These are phyloP conservation scores for Simmondsia chinensis DNA, from an alignment of 148 eudicot species.

Conservation along the genomic window DNA sequence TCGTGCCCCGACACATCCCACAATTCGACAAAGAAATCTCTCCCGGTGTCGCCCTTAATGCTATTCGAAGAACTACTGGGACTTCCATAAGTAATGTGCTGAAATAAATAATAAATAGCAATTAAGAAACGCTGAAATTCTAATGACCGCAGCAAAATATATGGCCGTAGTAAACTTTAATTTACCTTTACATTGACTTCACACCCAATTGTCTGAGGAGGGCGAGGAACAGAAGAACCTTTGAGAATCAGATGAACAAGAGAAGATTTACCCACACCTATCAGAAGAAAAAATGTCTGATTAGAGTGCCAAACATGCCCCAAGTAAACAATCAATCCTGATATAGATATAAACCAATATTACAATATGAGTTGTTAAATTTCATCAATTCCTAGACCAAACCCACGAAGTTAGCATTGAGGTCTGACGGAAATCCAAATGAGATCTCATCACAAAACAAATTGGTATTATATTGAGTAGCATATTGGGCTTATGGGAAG, in stretches of 20 bases:
- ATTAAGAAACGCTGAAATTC: neutral
- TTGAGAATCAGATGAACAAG: slow-evolving; percentile 83
- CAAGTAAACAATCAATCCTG: neutral
- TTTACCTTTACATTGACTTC: slow-evolving; percentile 75
- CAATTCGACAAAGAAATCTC: slow-evolving; percentile 86
- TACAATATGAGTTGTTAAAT: too few relatives aligned
- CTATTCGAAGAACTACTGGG: slow-evolving; percentile 82
- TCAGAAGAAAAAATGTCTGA: slow-evolving; percentile 4
- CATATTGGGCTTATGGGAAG: too few relatives aligned
- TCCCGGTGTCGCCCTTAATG: slow-evolving; percentile 61
- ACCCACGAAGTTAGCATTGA: too few relatives aligned
- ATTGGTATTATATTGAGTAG: too few relatives aligned
- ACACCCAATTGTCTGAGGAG: slow-evolving; percentile 89
- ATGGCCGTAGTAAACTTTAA: neutral
- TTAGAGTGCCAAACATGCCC: neutral
- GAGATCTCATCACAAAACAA: too few relatives aligned
- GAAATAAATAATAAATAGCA: slow-evolving; percentile 12
- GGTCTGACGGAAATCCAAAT: too few relatives aligned
- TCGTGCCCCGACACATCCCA: slow-evolving; percentile 99
- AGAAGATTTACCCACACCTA: slow-evolving; percentile 97
- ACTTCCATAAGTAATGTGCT: slow-evolving; percentile 78
- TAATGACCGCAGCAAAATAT: neutral
- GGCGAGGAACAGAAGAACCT: slow-evolving; percentile 61
- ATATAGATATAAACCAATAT: neutral
- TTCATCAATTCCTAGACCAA: too few relatives aligned